phyloP scores from a whole-genome alignment of 352 stramenopile genomes.

The Phytophthora cactorum region DNA sequence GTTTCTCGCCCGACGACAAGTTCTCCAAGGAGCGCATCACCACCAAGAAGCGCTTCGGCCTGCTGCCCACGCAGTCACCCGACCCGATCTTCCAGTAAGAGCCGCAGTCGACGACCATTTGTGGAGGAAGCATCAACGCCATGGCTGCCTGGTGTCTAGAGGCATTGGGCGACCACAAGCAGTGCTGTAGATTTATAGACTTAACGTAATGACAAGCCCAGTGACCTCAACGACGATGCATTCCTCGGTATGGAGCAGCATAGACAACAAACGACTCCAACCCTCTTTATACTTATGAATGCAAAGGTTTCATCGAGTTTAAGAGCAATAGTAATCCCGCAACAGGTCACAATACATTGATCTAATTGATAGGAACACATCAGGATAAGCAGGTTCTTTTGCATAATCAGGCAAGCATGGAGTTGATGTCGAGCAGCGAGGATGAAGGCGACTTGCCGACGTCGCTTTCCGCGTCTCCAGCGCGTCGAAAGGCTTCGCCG shows the following conservation, averaged over 20 bases:
- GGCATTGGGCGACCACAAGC: constrained; percentile 5
- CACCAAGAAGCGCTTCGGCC: constrained; percentile 98
- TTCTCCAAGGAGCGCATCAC: constrained; percentile 98
- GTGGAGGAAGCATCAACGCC: background rate
- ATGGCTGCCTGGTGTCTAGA: background rate
- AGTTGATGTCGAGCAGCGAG: constrained; percentile 74
- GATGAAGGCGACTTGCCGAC: constrained; percentile 42
- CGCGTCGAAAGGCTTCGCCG: background rate
- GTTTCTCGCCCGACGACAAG: constrained; percentile 99
- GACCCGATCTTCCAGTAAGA: constrained; percentile 85
- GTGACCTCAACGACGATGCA: constrained; percentile 20
- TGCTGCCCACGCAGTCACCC: constrained; percentile 96
- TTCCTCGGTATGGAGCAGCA: background rate
- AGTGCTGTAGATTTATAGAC: constrained; percentile 44
- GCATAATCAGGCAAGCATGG: constrained; percentile 32
- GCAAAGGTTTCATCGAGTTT: background rate
- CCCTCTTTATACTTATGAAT: constrained; percentile 3
- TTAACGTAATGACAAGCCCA: constrained; percentile 38
- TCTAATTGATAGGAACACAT: background rate
- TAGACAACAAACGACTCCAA: background rate
- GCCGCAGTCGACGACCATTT: background rate
- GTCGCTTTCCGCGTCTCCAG: constrained; percentile 12
- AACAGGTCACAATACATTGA: background rate
- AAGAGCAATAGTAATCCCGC: background rate
- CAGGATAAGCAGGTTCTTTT: constrained; percentile 8